A percentile compares a stretch with the other conserved stretches of the same genome.
These are phyloP conservation scores for Pelargonium myrrhifolium DNA, from an alignment of 441 rosid genomes.

Conservation along the genomic window DNA sequence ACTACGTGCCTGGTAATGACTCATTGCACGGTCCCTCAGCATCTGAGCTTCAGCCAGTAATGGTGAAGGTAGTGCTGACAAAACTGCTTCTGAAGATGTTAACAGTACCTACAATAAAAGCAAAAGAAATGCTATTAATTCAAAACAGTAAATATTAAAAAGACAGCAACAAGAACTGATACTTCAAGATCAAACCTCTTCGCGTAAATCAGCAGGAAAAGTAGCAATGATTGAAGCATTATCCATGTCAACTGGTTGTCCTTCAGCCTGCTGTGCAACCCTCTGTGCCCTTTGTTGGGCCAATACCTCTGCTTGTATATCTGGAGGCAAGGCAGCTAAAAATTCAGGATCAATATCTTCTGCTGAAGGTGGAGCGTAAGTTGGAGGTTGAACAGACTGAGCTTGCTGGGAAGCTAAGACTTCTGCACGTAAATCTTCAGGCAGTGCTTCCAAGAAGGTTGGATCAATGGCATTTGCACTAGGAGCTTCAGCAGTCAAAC, in stretches of 20 bases:
- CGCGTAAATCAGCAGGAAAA: constrained; percentile 93
- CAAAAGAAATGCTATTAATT: constrained; percentile 18
- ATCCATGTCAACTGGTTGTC: constrained; percentile 99
- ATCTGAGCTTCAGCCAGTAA: constrained; percentile 93
- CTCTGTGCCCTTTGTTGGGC: constrained; percentile 97
- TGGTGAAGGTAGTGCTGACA: constrained; percentile 87
- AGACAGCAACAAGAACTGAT: constrained; percentile 14
- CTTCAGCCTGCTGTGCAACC: constrained; percentile 80
- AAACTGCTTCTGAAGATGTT: constrained; percentile 92
- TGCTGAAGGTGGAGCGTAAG: constrained; percentile 74
- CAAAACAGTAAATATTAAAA: constrained; percentile 14
- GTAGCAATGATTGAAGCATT: constrained; percentile 98
- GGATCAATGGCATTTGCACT: constrained; percentile 86
- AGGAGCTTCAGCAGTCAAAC: constrained; percentile 37
- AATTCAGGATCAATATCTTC: constrained; percentile 97
- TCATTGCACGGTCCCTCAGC: constrained; percentile 95
- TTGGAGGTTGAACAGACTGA: constrained; percentile 82
- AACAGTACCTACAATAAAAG: constrained; percentile 64
- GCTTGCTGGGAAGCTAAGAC: constrained; percentile 98
- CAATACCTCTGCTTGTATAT: constrained; percentile 96
- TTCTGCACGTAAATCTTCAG: constrained; percentile 92
- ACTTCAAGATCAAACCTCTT: constrained; percentile 52
- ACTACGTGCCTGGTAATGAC: constrained; percentile 94
- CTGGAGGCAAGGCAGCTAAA: constrained; percentile 97
- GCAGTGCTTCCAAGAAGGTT: constrained; percentile 91